These are phyloP conservation scores for Aspergillus spinulosporus DNA, from an alignment of 2,329 filamentous ascomycete genomes.

Conservation along the genomic window DNA sequence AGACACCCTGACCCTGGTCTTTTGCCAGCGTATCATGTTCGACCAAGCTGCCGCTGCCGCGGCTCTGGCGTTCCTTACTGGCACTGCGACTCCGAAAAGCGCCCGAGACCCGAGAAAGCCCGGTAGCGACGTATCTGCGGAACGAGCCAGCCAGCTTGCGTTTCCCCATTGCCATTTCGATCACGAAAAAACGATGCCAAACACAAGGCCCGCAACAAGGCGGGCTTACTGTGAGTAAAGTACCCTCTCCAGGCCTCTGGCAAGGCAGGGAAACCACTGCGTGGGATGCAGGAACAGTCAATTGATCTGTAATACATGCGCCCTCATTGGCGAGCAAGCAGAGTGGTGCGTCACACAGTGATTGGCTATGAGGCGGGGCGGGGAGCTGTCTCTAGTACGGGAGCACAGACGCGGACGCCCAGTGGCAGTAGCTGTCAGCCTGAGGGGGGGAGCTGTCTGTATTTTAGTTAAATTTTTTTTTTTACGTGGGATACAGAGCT, in stretches of 20 bases:
- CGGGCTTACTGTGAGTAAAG: constrained; percentile 4
- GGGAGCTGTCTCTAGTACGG: background rate
- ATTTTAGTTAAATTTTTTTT: background rate
- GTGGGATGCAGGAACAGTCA: constrained; percentile 21
- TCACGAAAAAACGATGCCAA: background rate
- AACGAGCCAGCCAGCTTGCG: constrained; percentile 15
- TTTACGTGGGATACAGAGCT: background rate
- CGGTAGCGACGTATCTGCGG: constrained; percentile 19
- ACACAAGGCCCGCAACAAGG: background rate
- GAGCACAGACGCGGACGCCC: background rate
- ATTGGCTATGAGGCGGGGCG: constrained; percentile 5
- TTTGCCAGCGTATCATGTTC: too few species aligned
- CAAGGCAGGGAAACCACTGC: constrained; percentile 12
- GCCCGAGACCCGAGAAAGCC: constrained; percentile 19
- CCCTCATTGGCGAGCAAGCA: constrained; percentile 20
- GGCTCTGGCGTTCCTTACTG: constrained; percentile 17
- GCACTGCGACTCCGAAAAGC: constrained; percentile 7
- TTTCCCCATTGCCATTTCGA: constrained; percentile 5
- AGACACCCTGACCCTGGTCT: background rate
- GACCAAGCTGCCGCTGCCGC: background rate
- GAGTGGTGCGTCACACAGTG: constrained; percentile 1
- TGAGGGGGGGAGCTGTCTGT: background rate
- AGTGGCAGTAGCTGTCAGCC: background rate
- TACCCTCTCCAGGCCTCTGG: constrained; percentile 4
- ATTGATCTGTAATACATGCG: constrained; percentile 19